Evolutionary conservation across 208 protist genomes (phyloP).

Genomic region (Leishmania major): DNA sequence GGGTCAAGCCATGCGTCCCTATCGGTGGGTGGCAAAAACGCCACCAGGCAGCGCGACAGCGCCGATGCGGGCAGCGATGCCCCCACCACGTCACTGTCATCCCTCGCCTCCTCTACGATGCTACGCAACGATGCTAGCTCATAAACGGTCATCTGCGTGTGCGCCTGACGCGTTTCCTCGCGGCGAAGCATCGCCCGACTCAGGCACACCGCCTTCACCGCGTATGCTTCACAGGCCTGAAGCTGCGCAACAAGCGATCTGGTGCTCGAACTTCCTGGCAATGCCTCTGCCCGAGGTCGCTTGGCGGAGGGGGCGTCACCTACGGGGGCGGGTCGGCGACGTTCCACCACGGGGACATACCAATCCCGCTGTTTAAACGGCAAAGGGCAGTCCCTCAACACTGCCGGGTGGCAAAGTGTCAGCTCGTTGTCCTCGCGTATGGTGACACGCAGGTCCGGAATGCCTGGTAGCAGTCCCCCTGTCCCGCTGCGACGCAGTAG

Average conservation of each 20-base stretch:
- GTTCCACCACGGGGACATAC: constrained; percentile 50
- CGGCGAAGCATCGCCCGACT: constrained; percentile 47
- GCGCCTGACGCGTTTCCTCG: constrained; percentile 46
- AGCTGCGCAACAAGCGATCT: constrained; percentile 7
- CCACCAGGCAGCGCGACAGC: constrained; percentile 5
- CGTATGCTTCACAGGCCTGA: constrained; percentile 10
- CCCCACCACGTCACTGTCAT: neutral
- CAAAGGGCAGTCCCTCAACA: constrained; percentile 81
- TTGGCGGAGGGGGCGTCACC: neutral
- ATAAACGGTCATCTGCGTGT: constrained; percentile 63
- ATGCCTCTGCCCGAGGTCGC: neutral
- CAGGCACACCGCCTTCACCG: constrained; percentile 25
- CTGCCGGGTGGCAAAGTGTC: constrained; percentile 42
- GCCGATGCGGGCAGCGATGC: neutral
- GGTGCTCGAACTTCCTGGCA: neutral
- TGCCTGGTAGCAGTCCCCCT: constrained; percentile 60
- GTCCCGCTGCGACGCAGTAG: constrained; percentile 53
- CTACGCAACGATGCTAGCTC: constrained; percentile 52
- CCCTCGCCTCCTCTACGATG: constrained; percentile 8
- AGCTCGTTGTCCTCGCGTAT: constrained; percentile 69
- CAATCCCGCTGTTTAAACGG: constrained; percentile 86
- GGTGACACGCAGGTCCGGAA: constrained; percentile 55
- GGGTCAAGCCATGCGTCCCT: neutral
- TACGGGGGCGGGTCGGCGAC: constrained; percentile 6
- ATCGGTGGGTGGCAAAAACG: neutral